Conservation (phyloP, 805 yeast species). For the Jamesozyma jinghongensis region DNA sequence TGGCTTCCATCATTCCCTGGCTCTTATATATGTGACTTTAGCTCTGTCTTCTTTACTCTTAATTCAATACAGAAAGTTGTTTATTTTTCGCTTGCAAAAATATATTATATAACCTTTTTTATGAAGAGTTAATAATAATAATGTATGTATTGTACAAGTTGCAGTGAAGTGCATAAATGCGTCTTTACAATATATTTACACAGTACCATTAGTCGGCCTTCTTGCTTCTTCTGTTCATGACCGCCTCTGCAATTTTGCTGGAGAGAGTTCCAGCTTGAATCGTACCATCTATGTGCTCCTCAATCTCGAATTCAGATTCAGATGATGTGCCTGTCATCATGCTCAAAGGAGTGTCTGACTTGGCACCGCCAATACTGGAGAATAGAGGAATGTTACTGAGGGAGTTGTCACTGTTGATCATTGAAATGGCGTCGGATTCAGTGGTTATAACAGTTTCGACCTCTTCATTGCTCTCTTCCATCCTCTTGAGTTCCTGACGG, state of each 20-base stretch:
- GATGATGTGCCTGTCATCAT: constrained; percentile 23
- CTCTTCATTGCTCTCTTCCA: constrained; percentile 3
- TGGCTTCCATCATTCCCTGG: background rate
- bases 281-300: constrained; percentile 1
- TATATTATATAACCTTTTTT: no score
- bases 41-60: background rate
- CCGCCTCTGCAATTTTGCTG: constrained; percentile 21
- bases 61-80: no score
- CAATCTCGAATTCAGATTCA: constrained; percentile 20
- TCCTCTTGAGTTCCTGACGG: constrained; percentile 7
- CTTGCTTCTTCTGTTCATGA: constrained; percentile 17
- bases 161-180: no score
- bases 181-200: background rate
- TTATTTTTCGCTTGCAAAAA: no score
- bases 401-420: constrained; percentile 30
- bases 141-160: no score
- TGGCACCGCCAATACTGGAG: constrained; percentile 32
- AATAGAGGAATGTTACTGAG: constrained; percentile 34
- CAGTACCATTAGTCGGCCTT: background rate
- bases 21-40: no score
- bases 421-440: constrained; percentile 39
- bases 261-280: constrained; percentile 9
- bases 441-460: constrained; percentile 17
- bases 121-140: no score
- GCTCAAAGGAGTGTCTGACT: constrained; percentile 22